Conservation (phyloP, 345 rosid genomes). For the Brassica juncea region DNA sequence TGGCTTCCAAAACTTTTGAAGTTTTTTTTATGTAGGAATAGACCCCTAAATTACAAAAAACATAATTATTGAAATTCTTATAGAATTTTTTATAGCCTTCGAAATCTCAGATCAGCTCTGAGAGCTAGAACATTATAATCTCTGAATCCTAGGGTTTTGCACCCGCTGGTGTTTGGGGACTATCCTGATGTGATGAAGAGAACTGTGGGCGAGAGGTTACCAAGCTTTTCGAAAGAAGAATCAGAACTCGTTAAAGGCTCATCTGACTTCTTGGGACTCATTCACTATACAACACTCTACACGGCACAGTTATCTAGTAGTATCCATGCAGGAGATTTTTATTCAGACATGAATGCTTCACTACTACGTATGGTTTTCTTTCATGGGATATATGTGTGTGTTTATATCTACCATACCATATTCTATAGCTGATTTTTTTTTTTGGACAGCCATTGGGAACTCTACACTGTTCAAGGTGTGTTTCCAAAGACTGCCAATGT, state of each 20-base stretch:
- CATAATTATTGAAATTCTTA: no score
- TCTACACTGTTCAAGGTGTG: constrained; percentile 22
- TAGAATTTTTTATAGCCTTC: no score
- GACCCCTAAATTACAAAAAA: no score
- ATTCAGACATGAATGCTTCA: constrained; percentile 37
- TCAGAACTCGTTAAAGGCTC: constrained; percentile 59
- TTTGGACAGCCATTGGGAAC: constrained; percentile 37
- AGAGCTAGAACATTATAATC: background rate
- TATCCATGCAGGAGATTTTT: constrained; percentile 37
- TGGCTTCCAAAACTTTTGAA: no score
- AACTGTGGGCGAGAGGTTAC: constrained; percentile 62
- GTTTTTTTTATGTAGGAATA: no score
- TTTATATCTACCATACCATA: background rate
- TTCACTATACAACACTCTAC: constrained; percentile 40
- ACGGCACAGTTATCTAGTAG: constrained; percentile 37
- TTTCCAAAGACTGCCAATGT: background rate
- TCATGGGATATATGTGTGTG: background rate
- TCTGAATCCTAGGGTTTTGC: constrained; percentile 47
- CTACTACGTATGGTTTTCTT: constrained; percentile 30
- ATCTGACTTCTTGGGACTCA: constrained; percentile 57
- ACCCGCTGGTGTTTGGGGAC: constrained; percentile 72
- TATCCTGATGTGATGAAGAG: constrained; percentile 66
- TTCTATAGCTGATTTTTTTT: background rate
- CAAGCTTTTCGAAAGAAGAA: constrained; percentile 51
- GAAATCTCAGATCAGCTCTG: no score